Base-by-base conservation (phyloP, 352 stramenopile genomes). In the Globisporangium cederbergense region DNA sequence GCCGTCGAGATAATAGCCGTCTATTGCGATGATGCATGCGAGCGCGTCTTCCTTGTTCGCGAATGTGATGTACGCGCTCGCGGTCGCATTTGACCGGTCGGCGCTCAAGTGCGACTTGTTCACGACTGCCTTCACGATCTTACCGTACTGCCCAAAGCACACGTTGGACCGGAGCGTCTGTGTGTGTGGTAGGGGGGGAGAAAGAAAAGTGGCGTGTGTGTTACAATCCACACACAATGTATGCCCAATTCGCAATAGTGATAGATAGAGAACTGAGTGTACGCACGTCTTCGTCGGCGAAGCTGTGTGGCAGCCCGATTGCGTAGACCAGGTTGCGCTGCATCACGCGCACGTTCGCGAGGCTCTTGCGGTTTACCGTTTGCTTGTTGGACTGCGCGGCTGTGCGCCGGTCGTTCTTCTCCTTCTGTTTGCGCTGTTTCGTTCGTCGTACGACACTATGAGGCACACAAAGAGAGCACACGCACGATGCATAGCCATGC, bases 251-350 rank as follows among this genome's bases (percentile, higher is more conserved):
- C 32, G 3, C 47, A 55, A 38, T n/a, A 43, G 8, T 32, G 32
- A 38, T 16, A 20, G 42, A 49, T 20, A 20, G 42, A 8, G 4
- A 5, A 22, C 9, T 46, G 40, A 46, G 40, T 46, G 3, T n/a
- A 58, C 57, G 30, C 64, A 90, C 79, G 7, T 92, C 80, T 59
- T 97, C 89, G 47, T 94, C 78, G 1, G 93, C 83, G 49, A 96
- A 93, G 42, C 76, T 80, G 38, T 89, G 75, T 46, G 91, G 89
- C 20, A 98, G 74, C 0, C 95, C 95, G 54, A 98, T 96, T 50
- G 97, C 83, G 77, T 98, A 98, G n/a, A 98, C 93, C 11, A 98
- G 67, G 70, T 98, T 98, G 25, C 90, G 84, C 72, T 98, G 93
- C 74, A 98, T 94, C 22, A 98, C 93, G 20, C 94, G 87, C 58